Evolutionary conservation across 2,329 filamentous ascomycete genomes (phyloP).

Genomic region (Aspergillus phoenicis): DNA sequence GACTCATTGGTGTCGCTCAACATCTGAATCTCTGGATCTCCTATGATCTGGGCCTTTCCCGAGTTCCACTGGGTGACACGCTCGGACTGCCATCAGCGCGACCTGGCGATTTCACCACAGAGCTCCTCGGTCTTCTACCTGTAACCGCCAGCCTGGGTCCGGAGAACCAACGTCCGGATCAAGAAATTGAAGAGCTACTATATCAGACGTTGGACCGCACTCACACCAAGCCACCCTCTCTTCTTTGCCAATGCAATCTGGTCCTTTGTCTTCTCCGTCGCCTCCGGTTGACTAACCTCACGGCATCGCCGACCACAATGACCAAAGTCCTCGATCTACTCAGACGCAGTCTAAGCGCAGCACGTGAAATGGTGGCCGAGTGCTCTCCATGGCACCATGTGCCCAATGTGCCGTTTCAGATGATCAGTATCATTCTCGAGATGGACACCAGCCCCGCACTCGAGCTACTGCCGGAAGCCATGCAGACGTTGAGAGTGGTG

Average conservation of each 20-base stretch:
- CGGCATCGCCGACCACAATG: conserved; percentile 44
- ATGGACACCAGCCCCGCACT: conserved; percentile 56
- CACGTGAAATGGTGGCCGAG: conserved; percentile 47
- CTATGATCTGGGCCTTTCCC: conserved; percentile 58
- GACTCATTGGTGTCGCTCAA: conserved; percentile 54
- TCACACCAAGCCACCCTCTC: conserved; percentile 48
- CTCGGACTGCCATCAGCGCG: conserved; percentile 37
- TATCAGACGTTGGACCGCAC: conserved; percentile 40
- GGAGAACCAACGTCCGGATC: conserved; percentile 41
- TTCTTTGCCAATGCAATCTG: conserved; percentile 57
- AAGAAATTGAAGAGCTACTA: conserved; percentile 48
- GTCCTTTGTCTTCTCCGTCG: conserved; percentile 57
- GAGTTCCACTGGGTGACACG: conserved; percentile 50
- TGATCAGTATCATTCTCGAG: conserved; percentile 57
- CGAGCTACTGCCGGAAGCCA: conserved; percentile 52
- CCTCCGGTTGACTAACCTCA: conserved; percentile 52
- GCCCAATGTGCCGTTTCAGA: conserved; percentile 61
- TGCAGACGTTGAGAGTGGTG: conserved; percentile 50
- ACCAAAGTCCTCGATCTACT: conserved; percentile 51
- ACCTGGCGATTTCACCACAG: conserved; percentile 51
- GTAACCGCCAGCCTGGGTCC: conserved; percentile 58
- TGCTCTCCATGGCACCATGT: conserved; percentile 60
- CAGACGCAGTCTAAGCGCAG: conserved; percentile 47
- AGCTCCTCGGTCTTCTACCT: conserved; percentile 55
- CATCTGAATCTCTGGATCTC: conserved; percentile 62